phyloP scores from a whole-genome alignment of 495 filamentous ascomycete species.

The Hyaloscypha finlandica region DNA sequence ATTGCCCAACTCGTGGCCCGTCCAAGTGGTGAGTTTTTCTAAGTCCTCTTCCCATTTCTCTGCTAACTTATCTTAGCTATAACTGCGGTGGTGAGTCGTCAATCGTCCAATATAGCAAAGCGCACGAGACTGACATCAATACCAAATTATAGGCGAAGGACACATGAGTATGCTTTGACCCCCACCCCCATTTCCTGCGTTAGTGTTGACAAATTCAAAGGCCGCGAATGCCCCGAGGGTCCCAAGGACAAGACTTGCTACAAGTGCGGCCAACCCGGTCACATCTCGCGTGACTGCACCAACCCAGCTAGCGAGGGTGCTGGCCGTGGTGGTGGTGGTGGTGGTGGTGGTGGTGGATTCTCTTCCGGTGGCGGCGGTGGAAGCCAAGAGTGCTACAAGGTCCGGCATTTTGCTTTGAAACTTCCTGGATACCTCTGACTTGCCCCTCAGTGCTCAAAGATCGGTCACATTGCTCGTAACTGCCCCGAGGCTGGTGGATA shows the following conservation, averaged over 20 bases:
- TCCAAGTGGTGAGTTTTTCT: conserved; percentile 73
- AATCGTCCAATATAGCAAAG: conserved; percentile 19
- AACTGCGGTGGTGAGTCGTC: conserved; percentile 70
- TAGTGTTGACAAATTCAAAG: conserved; percentile 31
- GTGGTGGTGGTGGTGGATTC: conserved; percentile 44
- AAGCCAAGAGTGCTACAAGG: conserved; percentile 85
- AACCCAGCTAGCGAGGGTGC: conserved; percentile 55
- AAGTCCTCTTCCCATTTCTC: conserved; percentile 14
- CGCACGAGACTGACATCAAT: conserved; percentile 41
- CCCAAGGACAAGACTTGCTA: conserved; percentile 97
- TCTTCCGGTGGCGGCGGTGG: conserved; percentile 34
- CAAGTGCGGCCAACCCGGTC: conserved; percentile 65
- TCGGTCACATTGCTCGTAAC: conserved; percentile 97
- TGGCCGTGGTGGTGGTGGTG: conserved; percentile 44
- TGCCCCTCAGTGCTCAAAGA: conserved; percentile 70
- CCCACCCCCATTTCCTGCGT: conserved; percentile 15
- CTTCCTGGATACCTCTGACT: conserved; percentile 7
- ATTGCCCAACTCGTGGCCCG: conserved; percentile 91
- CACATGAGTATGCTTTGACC: conserved; percentile 73
- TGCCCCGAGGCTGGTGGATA: conserved; percentile 65
- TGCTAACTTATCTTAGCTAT: conserved; percentile 56
- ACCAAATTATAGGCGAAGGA: conserved; percentile 53
- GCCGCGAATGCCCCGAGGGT: conserved; percentile 88
- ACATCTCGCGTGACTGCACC: conserved; percentile 92
- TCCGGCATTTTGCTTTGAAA: conserved; percentile 12